Evolutionary conservation across 331 rosid species (phyloP).

Genomic region (Rhamnella rubrinervis): DNA sequence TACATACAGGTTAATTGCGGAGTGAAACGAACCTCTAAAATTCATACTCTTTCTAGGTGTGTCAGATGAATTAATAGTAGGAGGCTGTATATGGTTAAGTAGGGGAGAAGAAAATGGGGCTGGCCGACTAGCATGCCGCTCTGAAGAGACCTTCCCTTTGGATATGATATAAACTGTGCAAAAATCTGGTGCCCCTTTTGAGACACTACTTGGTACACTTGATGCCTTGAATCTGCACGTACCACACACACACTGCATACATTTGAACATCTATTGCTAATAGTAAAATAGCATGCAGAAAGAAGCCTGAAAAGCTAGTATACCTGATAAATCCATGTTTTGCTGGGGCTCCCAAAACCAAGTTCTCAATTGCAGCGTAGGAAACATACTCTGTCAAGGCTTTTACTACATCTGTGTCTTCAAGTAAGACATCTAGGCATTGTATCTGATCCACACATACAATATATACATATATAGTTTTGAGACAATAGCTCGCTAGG

Average conservation of each 20-base stretch:
- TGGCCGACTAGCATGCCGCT: constrained; percentile 57
- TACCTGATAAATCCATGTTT: constrained; percentile 89
- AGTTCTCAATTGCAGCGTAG: constrained; percentile 70
- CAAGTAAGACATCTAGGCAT: constrained; percentile 81
- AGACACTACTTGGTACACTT: constrained; percentile 48
- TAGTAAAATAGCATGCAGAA: too few species aligned
- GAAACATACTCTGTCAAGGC: constrained; percentile 78
- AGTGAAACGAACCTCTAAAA: constrained; percentile 53
- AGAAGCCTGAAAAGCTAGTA: background rate
- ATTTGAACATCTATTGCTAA: background rate
- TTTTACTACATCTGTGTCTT: constrained; percentile 74
- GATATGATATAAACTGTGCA: constrained; percentile 73
- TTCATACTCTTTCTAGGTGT: constrained; percentile 31
- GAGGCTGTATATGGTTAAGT: constrained; percentile 37
- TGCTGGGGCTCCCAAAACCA: constrained; percentile 75
- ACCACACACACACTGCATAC: background rate
- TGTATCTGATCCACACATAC: constrained; percentile 48
- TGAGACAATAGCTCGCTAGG: background rate
- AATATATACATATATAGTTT: too few species aligned
- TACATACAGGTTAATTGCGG: background rate
- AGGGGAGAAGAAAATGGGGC: constrained; percentile 73
- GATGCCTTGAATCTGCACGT: constrained; percentile 71
- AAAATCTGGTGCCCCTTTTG: constrained; percentile 80
- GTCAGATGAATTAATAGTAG: constrained; percentile 24
- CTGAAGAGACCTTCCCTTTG: constrained; percentile 73